Base-by-base conservation (phyloP, 2,329 filamentous ascomycete genomes). In the Apiospora aurea region DNA sequence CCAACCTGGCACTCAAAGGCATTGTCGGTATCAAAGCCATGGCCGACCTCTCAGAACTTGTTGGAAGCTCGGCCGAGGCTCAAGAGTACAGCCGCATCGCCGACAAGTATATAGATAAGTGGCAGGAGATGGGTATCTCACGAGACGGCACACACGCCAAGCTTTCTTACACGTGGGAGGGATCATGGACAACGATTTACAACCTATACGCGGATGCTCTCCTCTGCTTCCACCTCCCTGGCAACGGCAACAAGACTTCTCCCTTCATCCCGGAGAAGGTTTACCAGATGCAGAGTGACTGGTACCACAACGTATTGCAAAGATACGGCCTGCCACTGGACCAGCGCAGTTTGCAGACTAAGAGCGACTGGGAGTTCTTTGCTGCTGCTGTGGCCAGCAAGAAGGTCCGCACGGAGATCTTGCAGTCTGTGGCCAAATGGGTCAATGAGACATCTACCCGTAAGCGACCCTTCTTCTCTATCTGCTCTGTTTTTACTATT, bases 301-400 rank as follows among this genome's bases (percentile, higher is more conserved):
- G 93, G 93, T 97, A 97, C 83, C 86, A 89, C 74, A 87, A 89
- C 18, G 93, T 96, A 13, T 89, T 94, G 75, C 94, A 97, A 80
- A 91, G 89, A 77, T 97, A 96, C 80, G 94, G 94, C 0, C 83
- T 97, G 4, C 94, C 94, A 0, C 88, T 97, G 10, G 94, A 97
- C 81, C 93, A 89, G 75, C 89, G 94, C 61, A 94, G 96, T 81
- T 81, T 96, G 3, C 96, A 96, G 81, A 92, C 94, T 46, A 97
- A 97, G 83, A 94, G 92, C 43, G 94, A 97, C 82, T 97, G 94
- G 94, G 92, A 96, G 77, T 95, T 97, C 80, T 95, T 96, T 81
- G 93, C 94, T 0, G 94, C 94, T 67, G 93, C 94, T 1, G 92
- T 97, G 6, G 89, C 93, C 4, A 91, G 90, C 76, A 88, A 89